Conservation (phyloP, 2,329 filamentous ascomycete genomes). For the Chaetomiaceae sp. region DNA sequence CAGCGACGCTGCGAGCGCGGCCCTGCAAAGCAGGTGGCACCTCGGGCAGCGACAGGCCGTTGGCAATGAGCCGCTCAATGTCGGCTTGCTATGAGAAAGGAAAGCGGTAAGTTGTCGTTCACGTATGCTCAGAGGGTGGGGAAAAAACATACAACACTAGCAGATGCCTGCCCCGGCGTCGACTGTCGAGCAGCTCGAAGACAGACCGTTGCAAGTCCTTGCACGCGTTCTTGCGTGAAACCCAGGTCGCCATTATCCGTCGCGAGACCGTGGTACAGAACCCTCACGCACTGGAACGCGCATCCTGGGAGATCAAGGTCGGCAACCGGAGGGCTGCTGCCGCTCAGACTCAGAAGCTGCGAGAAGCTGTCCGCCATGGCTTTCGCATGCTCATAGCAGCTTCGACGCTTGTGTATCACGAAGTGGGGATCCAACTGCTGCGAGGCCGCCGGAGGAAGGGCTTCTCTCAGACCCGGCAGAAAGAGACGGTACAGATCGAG, state of each 20-base stretch:
- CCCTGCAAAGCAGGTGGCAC: not conserved
- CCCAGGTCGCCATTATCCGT: conserved; percentile 41
- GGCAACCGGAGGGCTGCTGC: conserved; percentile 44
- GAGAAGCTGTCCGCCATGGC: conserved; percentile 55
- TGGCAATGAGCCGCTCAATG: conserved; percentile 46
- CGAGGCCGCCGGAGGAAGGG: conserved; percentile 42
- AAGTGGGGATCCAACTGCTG: conserved; percentile 46
- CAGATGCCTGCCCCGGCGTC: conserved; percentile 48
- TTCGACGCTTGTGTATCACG: conserved; percentile 44
- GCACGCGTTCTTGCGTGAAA: conserved; percentile 42
- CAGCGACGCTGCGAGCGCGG: conserved; percentile 9
- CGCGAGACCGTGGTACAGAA: conserved; percentile 49
- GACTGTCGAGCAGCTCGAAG: conserved; percentile 48
- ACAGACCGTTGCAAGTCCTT: conserved; percentile 49
- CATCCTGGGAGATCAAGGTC: conserved; percentile 54
- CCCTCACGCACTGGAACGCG: conserved; percentile 51
- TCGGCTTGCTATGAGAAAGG: conserved; percentile 39
- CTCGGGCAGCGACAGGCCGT: conserved; percentile 21
- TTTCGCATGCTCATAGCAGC: conserved; percentile 51
- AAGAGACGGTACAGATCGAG: conserved; percentile 54
- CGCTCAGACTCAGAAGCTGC: conserved; percentile 47
- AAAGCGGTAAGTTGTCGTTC: not conserved
- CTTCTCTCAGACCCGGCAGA: conserved; percentile 48
- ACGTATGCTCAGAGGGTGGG: not conserved
- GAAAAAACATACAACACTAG: conserved; percentile 40